Evolutionary conservation across 2,329 filamentous ascomycete species (phyloP), one percentile per base, ranked within the genome.

Genomic region (Lasiodiplodia hormozganensis): DNA sequence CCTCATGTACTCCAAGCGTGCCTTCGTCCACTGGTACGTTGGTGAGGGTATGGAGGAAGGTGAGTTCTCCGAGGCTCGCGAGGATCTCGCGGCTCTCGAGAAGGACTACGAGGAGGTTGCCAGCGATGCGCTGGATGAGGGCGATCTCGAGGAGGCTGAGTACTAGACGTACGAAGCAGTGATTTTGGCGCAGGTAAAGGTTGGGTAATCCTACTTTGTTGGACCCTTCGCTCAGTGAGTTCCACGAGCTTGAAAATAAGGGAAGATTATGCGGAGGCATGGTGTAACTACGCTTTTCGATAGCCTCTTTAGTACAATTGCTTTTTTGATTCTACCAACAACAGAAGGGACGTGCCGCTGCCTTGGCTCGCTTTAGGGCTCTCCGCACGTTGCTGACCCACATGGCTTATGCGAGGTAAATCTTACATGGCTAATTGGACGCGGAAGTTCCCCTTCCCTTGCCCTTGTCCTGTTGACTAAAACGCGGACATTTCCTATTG

Each of bases 1-100:
- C 80, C 93, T 99, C 82, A 99, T 99, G 96, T 97, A 98, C 90
- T 96, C 93, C 83, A 99, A 99, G 92, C 96, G 96, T 87, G 96
- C 96, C 71, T 99, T 99, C 85, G 96, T 99, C 73, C 96, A 99
- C 86, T 99, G 96, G 96, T 99, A 98, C 79, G 96, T 99, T 80
- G 96, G 96, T 86, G 96, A 98, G 88, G 96, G 96, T 90, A 99
- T 99, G 96, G 96, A 99, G 88, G 96, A 99, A 84, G 96, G 96
- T 84, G 96, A 99, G 85, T 99, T 99, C 89, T 97, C 93, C 69
- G 96, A 99, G 88, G 96, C 96, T 73, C 94, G 96, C 82, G 96
- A 99, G 86, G 96, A 99, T 85, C 86, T 99, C 82, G 96, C 96
- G 82, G 96, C 96, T 76, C 89, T 99, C 72, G 96, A 99, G 89